Base-by-base conservation (phyloP, 192 early-diverging fungal species). In the Coemansia sp. region DNA sequence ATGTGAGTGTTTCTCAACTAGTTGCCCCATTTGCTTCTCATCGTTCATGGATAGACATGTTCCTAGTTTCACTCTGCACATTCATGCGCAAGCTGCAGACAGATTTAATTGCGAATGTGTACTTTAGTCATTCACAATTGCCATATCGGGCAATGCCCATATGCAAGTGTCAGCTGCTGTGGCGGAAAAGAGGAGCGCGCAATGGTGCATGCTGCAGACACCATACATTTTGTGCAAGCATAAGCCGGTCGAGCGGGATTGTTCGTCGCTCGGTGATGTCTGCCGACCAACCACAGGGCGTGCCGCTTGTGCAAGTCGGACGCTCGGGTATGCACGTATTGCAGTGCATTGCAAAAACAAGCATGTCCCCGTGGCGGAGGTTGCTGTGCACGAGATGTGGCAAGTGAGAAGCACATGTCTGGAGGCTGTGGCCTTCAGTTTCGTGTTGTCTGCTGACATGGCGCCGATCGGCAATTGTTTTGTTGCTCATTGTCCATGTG, bases 121-220 rank as follows among this genome's bases (percentile, higher is more conserved):
- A 55, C 15, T 15, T n/a, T n/a, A 32, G 32, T 15, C 53, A 55
- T 55, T 55, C 53, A 25, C 53, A 55, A 55, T 55, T 55, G 29
- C 53, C 29, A 55, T 17, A 55, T 55, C 14, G 53, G 53, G 53
- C 0, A 55, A n/a, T 24, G 29, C 17, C 53, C 53, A 17, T 45
- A 45, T 45, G 41, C 41, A 32, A 35, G 15, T 55, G 53, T 55
- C 53, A 55, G 53, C 53, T 55, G 53, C 53, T 55, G 53, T 55
- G 53, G 53, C 53, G 23, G 23, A 17, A 55, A 29, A 55, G 29
- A n/a, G 15, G 27, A 4, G 14, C 29, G 53, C n/a, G 53, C 53
- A 25, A 29, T 29, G 24, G 27, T 25, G 53, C 53, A 55, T 55
- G n/a, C 17, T 29, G 53, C 53, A 55, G 53, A 55, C 53, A 55